A percentile compares a stretch with the other conserved stretches of the same genome.
Evolutionary conservation across 1,284 basidiomycete species (phyloP).

Genomic region (Irpex sp.): DNA sequence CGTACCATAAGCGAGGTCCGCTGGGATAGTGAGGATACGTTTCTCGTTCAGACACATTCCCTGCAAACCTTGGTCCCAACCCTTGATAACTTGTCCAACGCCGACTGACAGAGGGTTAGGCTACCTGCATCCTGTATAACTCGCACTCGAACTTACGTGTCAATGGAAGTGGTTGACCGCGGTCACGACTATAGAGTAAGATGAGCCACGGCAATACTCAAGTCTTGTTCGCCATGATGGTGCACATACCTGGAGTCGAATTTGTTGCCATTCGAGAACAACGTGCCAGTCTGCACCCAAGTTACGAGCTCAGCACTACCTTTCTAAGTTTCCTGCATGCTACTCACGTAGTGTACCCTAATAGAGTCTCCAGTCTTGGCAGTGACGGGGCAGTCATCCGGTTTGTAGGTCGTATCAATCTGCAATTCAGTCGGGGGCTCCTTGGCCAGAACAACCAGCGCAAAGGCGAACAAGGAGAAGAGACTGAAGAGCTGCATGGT

Average conservation of each 20-base stretch:
- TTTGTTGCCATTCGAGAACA: constrained; percentile 69
- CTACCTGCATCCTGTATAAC: too few relatives aligned
- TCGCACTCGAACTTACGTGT: constrained; percentile 46
- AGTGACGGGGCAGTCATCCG: constrained; percentile 55
- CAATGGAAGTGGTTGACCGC: constrained; percentile 62
- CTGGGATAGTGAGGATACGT: constrained; percentile 85
- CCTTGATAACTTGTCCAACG: constrained; percentile 76
- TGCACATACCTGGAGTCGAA: constrained; percentile 75
- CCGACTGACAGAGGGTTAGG: constrained; percentile 54
- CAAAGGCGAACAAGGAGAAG: constrained; percentile 36
- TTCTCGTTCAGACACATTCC: constrained; percentile 92
- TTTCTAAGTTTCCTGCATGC: neutral
- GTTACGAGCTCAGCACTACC: neutral
- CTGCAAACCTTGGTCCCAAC: constrained; percentile 76
- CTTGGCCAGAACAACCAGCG: constrained; percentile 32
- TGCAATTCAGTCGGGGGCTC: constrained; percentile 49
- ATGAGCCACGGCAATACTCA: neutral
- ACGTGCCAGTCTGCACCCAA: constrained; percentile 62
- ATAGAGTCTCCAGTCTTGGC: constrained; percentile 66
- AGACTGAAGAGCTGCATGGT: constrained; percentile 15
- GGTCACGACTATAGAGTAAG: constrained; percentile 50
- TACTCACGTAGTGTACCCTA: constrained; percentile 77
- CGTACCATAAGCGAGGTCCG: constrained; percentile 75
- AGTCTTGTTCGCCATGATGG: neutral
- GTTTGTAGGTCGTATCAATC: constrained; percentile 58